These are phyloP conservation scores for Oryza australiensis DNA, from an alignment of 176 grass and related monocot genomes.

Conservation along the genomic window DNA sequence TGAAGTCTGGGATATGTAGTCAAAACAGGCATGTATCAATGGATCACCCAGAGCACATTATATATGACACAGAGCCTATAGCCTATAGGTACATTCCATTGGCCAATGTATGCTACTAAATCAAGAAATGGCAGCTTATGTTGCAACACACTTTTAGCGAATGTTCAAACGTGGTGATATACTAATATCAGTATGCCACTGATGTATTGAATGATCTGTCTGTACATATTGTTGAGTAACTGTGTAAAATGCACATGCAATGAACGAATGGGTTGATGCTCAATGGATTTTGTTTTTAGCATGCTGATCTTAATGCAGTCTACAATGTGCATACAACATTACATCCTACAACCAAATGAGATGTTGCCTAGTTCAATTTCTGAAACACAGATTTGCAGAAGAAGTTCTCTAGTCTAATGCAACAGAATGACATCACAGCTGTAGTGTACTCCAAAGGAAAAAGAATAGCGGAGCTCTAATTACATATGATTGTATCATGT, in stretches of 20 bases:
- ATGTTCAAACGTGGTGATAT: neutral
- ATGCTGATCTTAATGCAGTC: neutral
- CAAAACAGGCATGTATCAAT: neutral
- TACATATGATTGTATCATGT: neutral
- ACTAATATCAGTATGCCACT: neutral
- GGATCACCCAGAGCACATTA: neutral
- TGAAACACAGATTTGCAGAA: neutral
- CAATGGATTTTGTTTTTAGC: neutral
- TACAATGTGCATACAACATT: neutral
- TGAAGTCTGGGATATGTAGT: neutral
- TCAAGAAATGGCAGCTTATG: neutral
- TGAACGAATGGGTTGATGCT: neutral
- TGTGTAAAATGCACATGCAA: neutral
- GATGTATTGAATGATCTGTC: neutral
- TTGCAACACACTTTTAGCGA: neutral
- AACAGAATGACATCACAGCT: neutral
- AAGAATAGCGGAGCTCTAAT: no score
- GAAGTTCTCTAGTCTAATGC: neutral
- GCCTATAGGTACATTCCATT: neutral
- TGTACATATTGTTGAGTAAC: neutral
- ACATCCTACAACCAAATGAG: neutral
- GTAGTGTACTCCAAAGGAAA: neutral
- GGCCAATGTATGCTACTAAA: neutral
- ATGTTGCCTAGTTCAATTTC: neutral
- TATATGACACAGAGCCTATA: neutral